Conservation (phyloP, 2,329 filamentous ascomycete genomes). For the Colletotrichum paranaense region DNA sequence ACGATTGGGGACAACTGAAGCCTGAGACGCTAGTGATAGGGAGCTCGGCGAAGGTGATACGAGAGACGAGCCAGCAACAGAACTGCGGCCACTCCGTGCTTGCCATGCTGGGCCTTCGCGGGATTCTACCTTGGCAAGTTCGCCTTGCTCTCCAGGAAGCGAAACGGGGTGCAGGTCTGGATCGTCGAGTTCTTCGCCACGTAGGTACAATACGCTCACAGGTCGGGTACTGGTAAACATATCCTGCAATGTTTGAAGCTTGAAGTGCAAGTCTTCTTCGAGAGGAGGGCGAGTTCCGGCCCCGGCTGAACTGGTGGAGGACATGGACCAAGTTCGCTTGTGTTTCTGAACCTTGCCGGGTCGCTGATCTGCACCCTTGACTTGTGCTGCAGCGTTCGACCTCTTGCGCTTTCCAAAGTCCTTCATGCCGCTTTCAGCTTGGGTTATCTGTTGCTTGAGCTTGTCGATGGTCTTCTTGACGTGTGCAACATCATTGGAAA, state of each 20-base stretch:
- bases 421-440: conserved; percentile 76
- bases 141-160: conserved; percentile 74
- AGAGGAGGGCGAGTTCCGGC: conserved; percentile 60
- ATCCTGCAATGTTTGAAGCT: conserved; percentile 82
- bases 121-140: conserved; percentile 65
- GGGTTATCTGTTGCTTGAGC: conserved; percentile 90
- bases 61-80: conserved; percentile 69
- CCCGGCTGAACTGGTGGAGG: conserved; percentile 76
- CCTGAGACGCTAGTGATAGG: conserved; percentile 69
- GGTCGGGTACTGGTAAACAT: conserved; percentile 90
- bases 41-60: conserved; percentile 76
- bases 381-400: conserved; percentile 55
- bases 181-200: conserved; percentile 82
- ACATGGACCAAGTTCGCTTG: conserved; percentile 95
- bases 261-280: conserved; percentile 83
- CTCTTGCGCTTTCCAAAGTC: conserved; percentile 75
- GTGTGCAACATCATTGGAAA: conserved; percentile 93
- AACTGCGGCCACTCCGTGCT: conserved; percentile 64
- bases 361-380: conserved; percentile 64
- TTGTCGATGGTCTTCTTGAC: conserved; percentile 98
- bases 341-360: conserved; percentile 90
- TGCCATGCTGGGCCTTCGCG: conserved; percentile 63
- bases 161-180: conserved; percentile 82
- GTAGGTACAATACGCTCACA: conserved; percentile 81
- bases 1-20: conserved; percentile 48